Base-by-base conservation (phyloP, 1,139 yeast genomes). In the Pichia sp. region DNA sequence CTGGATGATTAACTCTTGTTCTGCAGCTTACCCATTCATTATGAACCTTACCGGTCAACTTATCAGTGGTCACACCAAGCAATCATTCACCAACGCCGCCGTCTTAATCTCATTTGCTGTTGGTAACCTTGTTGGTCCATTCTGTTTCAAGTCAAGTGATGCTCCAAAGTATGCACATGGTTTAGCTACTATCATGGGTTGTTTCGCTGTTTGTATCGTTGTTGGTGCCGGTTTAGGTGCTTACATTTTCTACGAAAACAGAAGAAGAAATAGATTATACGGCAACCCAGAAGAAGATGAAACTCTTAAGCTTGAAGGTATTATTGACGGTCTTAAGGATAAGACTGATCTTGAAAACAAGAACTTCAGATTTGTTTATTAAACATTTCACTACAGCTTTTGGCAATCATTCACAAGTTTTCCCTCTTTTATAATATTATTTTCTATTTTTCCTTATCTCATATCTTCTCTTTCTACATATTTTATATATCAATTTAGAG, bases 111-210 rank as follows among this genome's bases (percentile, higher is more conserved):
- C 79, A 0, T 83, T 79, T 59, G 79, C 85, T 51, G 75, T 78
- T 33, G 87, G 90, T 22, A 83, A 83, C 53, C 67, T 83, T 45
- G 71, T 79, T 40, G 90, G 89, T 0, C 88, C 90, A 2, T 87
- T 81, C 59, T 72, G 82, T 46, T 83, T 82, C 59, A 69, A 77
- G 52, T 67, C 67, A 0, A 56, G 56, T 14, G 78, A 79, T 54
- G 78, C 79, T 0, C 88, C 88, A 15, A 57, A 60, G 37, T 78
- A 77, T 54, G 60, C 63, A n/a, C 71, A 76, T 3, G 81, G 78
- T 2, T 70, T 71, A 52, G 68, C 72, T 32, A 67, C 76, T 7
- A 64, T 78, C 53, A 62, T 77, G 30, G 75, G 72, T 7, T 70
- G 76, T 34, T 69, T 71, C 40, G 59, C 69, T 34, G 68, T 69